Base-by-base conservation (phyloP, 2,329 filamentous ascomycete species). In the Neodidymelliopsis sp. region DNA sequence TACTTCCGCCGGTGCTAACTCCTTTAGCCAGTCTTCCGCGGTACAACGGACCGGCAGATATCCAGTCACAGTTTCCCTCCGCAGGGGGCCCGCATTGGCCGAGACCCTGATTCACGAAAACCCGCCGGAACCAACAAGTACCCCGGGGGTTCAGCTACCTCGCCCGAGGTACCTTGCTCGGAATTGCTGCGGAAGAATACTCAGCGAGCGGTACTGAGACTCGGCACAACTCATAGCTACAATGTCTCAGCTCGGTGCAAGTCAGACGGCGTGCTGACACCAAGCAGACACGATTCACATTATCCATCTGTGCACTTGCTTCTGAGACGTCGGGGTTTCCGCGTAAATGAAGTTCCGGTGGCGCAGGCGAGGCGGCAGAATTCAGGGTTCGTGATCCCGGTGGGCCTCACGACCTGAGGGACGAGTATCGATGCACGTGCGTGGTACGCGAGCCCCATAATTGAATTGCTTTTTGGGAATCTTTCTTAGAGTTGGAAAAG, bases 101-200 rank as follows among this genome's bases (percentile, higher is more conserved):
- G 34, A 34, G 41, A 47, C 49, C 49, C 41, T 46, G 41, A 42
- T 34, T 27, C 49, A 47, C 49, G 42, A 52, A 52, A 52, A 50
- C 30, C 29, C 47, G 30, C 41, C 47, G 47, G 44, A 48, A 34
- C 25, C 25, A 25, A 18, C 28, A 10, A 18, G n/a, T 18, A 12
- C 27, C 39, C n/a, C 23, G 22, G 27, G 16, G 11, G 18, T 27
- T 12, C 8, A 34, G 39, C 13, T 35, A 50, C 47, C 30, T 52
- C 5, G 27, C 31, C 41, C 42, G 42, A 52, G 37, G 49, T 52
- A 20, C 37, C 16, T n/a, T 15, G 31, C 22, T 8, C 41, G 30
- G 36, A 37, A 39, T 36, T 42, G 27, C 19, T 10, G 31, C 41
- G 49, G 48, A 12, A 45, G 20, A 46, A 38, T 52, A 52, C 41